phyloP scores from a whole-genome alignment of 1,284 basidiomycete genomes.

The Moesziomyces sp. region DNA sequence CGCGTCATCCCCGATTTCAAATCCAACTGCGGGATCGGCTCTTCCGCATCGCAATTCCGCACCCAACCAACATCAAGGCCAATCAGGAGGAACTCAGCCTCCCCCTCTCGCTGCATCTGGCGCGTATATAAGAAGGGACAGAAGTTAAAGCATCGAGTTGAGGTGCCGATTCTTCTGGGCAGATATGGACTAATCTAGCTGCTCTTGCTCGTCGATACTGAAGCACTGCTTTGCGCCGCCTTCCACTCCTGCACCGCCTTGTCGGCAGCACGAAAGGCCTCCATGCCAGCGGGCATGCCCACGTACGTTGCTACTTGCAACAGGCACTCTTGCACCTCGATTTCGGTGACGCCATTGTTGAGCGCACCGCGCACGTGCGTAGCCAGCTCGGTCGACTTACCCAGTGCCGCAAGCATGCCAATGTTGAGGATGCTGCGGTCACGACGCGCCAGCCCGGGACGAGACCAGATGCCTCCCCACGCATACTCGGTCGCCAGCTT shows the following conservation, averaged over 20 bases:
- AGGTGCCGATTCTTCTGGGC: too few relatives aligned
- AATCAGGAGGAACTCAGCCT: too few relatives aligned
- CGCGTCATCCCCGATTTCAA: too few relatives aligned
- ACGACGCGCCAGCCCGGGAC: conserved; percentile 27
- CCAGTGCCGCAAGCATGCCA: conserved; percentile 39
- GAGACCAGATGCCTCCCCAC: conserved; percentile 41
- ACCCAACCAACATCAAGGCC: too few relatives aligned
- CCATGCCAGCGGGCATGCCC: conserved; percentile 46
- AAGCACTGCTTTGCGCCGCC: background rate
- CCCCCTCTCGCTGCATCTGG: too few relatives aligned
- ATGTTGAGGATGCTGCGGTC: conserved; percentile 47
- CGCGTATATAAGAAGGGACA: too few relatives aligned
- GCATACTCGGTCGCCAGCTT: conserved; percentile 35
- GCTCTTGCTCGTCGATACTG: too few relatives aligned
- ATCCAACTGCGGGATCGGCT: too few relatives aligned
- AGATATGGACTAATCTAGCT: too few relatives aligned
- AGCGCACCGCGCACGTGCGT: conserved; percentile 45
- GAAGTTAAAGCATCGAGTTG: too few relatives aligned
- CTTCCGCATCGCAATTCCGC: too few relatives aligned
- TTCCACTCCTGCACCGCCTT: conserved; percentile 48
- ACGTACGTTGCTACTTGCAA: conserved; percentile 43
- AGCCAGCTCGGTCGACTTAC: conserved; percentile 33
- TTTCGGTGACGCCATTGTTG: conserved; percentile 43
- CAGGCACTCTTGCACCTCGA: conserved; percentile 39
- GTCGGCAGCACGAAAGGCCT: conserved; percentile 40